A percentile compares a stretch with the other conserved stretches of the same genome.
Conservation (phyloP, 2,329 filamentous ascomycete genomes). For the Arthroderma sp. region DNA sequence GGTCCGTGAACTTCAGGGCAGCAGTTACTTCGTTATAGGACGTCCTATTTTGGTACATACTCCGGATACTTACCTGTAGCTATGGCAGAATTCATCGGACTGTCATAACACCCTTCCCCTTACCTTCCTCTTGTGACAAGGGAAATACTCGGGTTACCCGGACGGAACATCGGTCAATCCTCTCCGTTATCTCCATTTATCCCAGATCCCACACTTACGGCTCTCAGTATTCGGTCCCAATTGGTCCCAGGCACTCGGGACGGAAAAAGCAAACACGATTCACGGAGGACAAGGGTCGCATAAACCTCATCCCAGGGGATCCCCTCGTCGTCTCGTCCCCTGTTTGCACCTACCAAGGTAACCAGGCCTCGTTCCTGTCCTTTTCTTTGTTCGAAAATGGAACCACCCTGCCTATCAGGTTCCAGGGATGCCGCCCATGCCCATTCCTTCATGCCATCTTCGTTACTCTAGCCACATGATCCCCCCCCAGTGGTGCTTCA, state of each 20-base stretch:
- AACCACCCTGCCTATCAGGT: not conserved
- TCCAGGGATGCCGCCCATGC: slow-evolving; percentile 1
- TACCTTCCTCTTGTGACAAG: not conserved
- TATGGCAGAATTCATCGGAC: too few relatives aligned
- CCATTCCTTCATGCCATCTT: not conserved
- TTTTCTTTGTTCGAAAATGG: slow-evolving; percentile 1
- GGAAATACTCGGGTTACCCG: not conserved
- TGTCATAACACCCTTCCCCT: not conserved
- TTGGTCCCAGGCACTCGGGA: not conserved
- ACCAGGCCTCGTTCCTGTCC: not conserved
- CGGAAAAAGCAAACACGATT: not conserved
- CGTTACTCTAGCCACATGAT: slow-evolving; percentile 1
- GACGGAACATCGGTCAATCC: not conserved
- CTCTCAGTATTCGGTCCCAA: not conserved
- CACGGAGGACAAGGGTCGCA: not conserved
- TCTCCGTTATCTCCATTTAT: not conserved
- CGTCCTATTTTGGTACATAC: not conserved
- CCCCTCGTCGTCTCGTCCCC: not conserved
- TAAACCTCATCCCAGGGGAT: not conserved
- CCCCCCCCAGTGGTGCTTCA: not conserved
- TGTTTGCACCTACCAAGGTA: not conserved
- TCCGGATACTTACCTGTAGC: not conserved
- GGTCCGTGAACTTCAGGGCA: not conserved
- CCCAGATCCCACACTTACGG: not conserved
- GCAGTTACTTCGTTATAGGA: not conserved